Evolutionary conservation across 2,329 filamentous ascomycete genomes (phyloP), one percentile per base, ranked within the genome.

Genomic region (Arthrobotrys pseudoclavata): DNA sequence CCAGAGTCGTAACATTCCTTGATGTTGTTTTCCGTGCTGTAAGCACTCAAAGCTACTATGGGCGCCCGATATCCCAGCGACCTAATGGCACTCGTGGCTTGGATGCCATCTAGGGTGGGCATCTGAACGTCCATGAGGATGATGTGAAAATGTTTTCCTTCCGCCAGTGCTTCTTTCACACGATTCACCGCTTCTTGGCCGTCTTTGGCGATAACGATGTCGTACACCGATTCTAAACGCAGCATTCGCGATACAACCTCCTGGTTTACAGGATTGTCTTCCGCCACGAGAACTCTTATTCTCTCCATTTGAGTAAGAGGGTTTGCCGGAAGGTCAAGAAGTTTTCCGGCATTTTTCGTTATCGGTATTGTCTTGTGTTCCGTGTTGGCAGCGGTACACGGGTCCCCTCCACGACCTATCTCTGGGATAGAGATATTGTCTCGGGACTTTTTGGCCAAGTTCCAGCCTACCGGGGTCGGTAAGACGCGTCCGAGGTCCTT

Each of bases 41-140:
- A 97, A 1, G 94, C 94, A 10, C 94, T 97, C 52, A 97, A 85
- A 0, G 94, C 94, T 13, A 97, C 93, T 78, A 97, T 97, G 0
- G 94, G 94, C 1, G 92, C 91, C 10, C 88, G 90, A 84, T 96
- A 97, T 0, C 94, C 94, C 86, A 95, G 92, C 82, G 93, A 86
- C 5, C 94, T 89, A 81, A 97, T 97, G 37, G 96, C 86, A 9
- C 91, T 88, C 0, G 94, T 97, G 55, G 91, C 94, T 83, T 97
- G 91, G 24, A 97, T 85, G 0, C 94, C 94, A 82, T 97, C 94
- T 13, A 97, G 87, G 79, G 96, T 96, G 2, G 94, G 94, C 94
- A 97, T 97, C 81, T 89, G 93, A 6, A 97, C 91, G 81, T 97
- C 94, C 94, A 97, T 97, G 82, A 97, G 96, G 79, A 97, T 95